These are phyloP conservation scores for Yamadazyma nakazawae DNA, from an alignment of 805 yeast genomes.

Conservation along the genomic window DNA sequence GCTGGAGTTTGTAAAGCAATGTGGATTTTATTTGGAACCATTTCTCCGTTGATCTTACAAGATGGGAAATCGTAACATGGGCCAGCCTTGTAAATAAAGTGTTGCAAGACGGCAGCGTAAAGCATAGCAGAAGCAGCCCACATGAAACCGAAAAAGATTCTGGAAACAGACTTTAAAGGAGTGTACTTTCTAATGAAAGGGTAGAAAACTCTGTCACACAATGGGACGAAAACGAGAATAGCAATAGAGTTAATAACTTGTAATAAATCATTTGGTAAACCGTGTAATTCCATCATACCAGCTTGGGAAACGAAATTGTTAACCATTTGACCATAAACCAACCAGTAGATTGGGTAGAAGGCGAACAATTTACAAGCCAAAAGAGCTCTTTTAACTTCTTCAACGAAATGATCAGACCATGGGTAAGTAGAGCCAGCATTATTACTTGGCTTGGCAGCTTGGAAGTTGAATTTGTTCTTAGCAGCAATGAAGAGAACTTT, in stretches of 20 bases:
- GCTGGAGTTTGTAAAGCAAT: conserved; percentile 73
- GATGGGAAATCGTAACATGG: conserved; percentile 69
- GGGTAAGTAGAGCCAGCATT: conserved; percentile 45
- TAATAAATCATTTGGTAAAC: conserved; percentile 77
- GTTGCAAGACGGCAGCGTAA: conserved; percentile 74
- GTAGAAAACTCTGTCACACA: conserved; percentile 57
- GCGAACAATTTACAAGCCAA: conserved; percentile 71
- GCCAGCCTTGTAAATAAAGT: conserved; percentile 62
- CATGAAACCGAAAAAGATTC: conserved; percentile 68
- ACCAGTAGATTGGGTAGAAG: conserved; percentile 73
- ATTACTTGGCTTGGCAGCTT: conserved; percentile 56
- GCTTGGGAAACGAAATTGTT: conserved; percentile 74
- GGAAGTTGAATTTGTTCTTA: conserved; percentile 47
- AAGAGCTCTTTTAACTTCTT: conserved; percentile 63
- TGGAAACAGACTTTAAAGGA: conserved; percentile 65
- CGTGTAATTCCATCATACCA: conserved; percentile 68
- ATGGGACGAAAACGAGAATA: conserved; percentile 73
- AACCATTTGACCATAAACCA: conserved; percentile 67
- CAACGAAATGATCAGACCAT: conserved; percentile 72
- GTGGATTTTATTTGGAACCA: conserved; percentile 53
- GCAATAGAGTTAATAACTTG: conserved; percentile 75
- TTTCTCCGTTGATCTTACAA: conserved; percentile 32
- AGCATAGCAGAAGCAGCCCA: conserved; percentile 64
- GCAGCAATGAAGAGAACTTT: conserved; percentile 38
- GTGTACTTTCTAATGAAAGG: conserved; percentile 44